These are phyloP conservation scores for Solanum pimpinellifolium DNA, from an alignment of 257 asterid genomes.

Conservation along the genomic window DNA sequence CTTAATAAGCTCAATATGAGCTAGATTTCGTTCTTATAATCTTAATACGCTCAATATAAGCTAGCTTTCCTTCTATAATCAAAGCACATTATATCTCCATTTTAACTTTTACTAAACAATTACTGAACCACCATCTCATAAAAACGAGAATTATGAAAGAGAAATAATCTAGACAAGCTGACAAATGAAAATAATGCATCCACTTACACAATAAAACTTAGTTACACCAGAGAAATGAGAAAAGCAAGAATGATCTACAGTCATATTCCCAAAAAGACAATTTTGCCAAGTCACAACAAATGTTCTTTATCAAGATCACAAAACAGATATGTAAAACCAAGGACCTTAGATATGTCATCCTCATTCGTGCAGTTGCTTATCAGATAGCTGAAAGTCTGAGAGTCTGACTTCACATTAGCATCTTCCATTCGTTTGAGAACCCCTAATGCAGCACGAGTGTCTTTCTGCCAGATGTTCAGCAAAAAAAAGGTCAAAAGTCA, in stretches of 20 bases:
- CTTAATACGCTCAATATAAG: not conserved
- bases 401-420: slow-evolving; percentile 66
- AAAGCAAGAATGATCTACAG: not conserved
- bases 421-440: slow-evolving; percentile 81
- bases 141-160: not conserved
- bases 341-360: slow-evolving; percentile 66
- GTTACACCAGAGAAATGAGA: not conserved
- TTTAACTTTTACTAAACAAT: not conserved
- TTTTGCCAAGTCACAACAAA: not conserved
- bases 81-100: not conserved
- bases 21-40: not conserved
- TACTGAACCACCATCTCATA: not conserved
- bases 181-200: not conserved
- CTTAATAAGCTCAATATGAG: not conserved
- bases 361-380: slow-evolving; percentile 43
- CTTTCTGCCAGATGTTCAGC: slow-evolving; percentile 52
- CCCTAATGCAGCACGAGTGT: slow-evolving; percentile 29
- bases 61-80: not conserved
- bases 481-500: slow-evolving; percentile 5
- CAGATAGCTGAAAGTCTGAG: slow-evolving; percentile 72
- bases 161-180: not conserved
- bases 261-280: not conserved
- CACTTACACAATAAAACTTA: not conserved
- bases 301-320: not conserved
- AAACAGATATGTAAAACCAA: not conserved